These are phyloP conservation scores for Eucalyptus marginata DNA, from an alignment of 345 rosid genomes.

Conservation along the genomic window DNA sequence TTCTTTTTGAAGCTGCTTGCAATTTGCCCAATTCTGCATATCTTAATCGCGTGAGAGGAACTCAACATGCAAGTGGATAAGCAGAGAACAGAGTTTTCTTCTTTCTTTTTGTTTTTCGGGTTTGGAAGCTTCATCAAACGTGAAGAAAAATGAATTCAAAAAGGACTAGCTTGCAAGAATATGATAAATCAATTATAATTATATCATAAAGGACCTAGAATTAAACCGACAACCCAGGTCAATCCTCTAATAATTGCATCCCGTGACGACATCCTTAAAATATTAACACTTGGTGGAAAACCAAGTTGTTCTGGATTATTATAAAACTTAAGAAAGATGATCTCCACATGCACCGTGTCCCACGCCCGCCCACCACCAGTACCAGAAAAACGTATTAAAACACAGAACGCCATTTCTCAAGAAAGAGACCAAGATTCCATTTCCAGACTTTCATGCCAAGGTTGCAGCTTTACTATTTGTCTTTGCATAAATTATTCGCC, in stretches of 20 bases:
- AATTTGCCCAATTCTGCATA: background rate
- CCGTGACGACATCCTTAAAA: background rate
- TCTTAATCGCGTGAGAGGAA: background rate
- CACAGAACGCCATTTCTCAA: background rate
- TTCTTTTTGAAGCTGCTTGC: background rate
- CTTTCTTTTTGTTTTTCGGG: background rate
- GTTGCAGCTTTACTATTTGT: background rate
- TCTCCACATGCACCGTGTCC: background rate
- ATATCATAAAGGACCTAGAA: background rate
- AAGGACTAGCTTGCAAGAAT: background rate
- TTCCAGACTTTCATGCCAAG: background rate
- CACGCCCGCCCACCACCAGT: background rate
- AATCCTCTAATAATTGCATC: background rate
- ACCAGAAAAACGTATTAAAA: background rate
- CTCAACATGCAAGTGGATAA: background rate
- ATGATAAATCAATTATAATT: background rate
- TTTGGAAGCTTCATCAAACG: background rate
- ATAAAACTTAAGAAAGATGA: background rate
- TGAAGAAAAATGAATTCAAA: background rate
- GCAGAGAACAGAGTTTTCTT: background rate
- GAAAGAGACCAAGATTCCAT: background rate
- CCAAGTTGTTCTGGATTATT: background rate
- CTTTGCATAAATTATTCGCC: background rate
- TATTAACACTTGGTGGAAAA: background rate
- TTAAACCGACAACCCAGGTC: background rate